phyloP scores from a whole-genome alignment of 768 basidiomycete genomes.

The Amanita muscaria region DNA sequence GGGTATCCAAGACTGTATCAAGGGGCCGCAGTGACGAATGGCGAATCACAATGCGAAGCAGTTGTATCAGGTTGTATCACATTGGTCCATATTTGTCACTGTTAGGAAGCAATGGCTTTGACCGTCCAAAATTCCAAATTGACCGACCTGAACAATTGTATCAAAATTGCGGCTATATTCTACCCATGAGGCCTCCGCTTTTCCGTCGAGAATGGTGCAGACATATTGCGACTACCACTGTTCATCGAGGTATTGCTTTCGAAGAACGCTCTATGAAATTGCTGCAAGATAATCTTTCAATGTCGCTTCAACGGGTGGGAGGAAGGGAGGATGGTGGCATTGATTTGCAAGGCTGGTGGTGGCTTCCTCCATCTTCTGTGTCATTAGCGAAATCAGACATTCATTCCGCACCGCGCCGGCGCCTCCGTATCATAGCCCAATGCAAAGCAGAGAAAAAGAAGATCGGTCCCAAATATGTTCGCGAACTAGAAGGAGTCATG shows the following conservation, averaged over 20 bases:
- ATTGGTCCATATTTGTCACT: slow-evolving; percentile 2
- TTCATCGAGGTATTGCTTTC: slow-evolving; percentile 65
- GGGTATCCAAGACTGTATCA: no score
- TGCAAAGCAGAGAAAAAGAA: slow-evolving; percentile 90
- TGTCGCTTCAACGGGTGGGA: slow-evolving; percentile 73
- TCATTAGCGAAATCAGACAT: neutral
- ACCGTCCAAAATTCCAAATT: neutral
- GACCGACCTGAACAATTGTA: no score
- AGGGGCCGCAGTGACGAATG: no score
- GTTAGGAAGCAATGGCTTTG: neutral
- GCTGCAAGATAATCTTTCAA: slow-evolving; percentile 59
- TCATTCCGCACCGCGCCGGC: slow-evolving; percentile 24
- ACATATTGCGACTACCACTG: slow-evolving; percentile 30
- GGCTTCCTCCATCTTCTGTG: slow-evolving; percentile 43
- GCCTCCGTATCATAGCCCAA: slow-evolving; percentile 74
- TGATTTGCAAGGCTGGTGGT: slow-evolving; percentile 92
- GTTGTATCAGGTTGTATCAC: no score
- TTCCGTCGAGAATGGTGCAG: neutral
- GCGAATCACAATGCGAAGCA: no score
- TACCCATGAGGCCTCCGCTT: neutral
- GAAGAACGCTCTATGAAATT: slow-evolving; percentile 59
- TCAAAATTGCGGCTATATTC: no score
- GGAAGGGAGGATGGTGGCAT: slow-evolving; percentile 88
- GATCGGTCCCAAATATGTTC: slow-evolving; percentile 67
- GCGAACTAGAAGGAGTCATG: slow-evolving; percentile 89